Percentiles rank a stretch among this genome's conserved stretches.
phyloP scores from a whole-genome alignment of 2,329 filamentous ascomycete species.

The Pseudopyricularia cyperi region DNA sequence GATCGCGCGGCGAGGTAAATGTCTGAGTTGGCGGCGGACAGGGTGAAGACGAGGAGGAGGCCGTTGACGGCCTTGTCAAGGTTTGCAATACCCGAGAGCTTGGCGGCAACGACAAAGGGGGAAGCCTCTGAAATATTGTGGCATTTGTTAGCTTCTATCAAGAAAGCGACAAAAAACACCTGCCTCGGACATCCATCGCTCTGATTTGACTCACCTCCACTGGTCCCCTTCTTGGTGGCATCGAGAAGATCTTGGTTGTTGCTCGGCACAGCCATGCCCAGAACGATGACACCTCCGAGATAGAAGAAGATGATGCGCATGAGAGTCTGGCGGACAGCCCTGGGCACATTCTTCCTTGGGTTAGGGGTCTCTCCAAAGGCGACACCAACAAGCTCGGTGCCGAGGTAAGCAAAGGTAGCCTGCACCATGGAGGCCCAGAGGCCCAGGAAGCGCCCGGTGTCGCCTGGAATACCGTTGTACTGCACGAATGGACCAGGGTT shows the following conservation, averaged over 20 bases:
- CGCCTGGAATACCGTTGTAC: slow-evolving; percentile 21
- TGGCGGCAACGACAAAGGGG: slow-evolving; percentile 37
- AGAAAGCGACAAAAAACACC: background rate
- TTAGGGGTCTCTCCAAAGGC: slow-evolving; percentile 58
- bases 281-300: slow-evolving; percentile 48
- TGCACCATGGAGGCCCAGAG: slow-evolving; percentile 24
- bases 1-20: slow-evolving; percentile 31
- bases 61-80: slow-evolving; percentile 47
- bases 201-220: slow-evolving; percentile 10
- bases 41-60: slow-evolving; percentile 43
- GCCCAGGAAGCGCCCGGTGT: slow-evolving; percentile 21
- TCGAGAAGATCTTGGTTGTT: slow-evolving; percentile 28
- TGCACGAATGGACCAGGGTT: slow-evolving; percentile 32
- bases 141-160: background rate
- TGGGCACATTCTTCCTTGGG: slow-evolving; percentile 51
- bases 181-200: background rate
- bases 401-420: slow-evolving; percentile 25
- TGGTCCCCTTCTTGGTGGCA: slow-evolving; percentile 20
- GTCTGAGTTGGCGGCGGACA: slow-evolving; percentile 49
- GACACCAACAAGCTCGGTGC: slow-evolving; percentile 53
- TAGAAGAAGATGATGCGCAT: slow-evolving; percentile 61
- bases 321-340: slow-evolving; percentile 56
- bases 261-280: slow-evolving; percentile 57
- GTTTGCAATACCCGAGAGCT: slow-evolving; percentile 31
- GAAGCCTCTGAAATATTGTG: slow-evolving; percentile 22